Base-by-base conservation (phyloP, 78 protist species). In the Dictyostelium capitatum region DNA sequence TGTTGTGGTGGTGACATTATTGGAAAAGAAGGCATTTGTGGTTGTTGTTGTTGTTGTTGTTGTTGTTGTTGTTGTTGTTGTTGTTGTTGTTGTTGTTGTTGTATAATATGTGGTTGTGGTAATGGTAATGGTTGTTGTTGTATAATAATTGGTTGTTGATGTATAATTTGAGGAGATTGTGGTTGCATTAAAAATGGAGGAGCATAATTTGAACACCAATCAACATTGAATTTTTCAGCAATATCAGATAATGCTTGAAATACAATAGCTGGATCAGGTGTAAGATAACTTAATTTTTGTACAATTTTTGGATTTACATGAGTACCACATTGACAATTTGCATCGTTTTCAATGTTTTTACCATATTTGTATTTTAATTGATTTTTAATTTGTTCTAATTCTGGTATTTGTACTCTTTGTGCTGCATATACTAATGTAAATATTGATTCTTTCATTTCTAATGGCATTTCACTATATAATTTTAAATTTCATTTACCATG, bases 401-500 rank as follows among this genome's bases (percentile, higher is more conserved):
- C 95, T 81, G 89, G 89, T n/a, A 91, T 57, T 70, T 91, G 91
- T 10, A 91, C 12, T 77, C 95, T 82, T 32, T 82, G 95, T 54
- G 90, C 19, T 91, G 95, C 89, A 83, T 91, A 91, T n/a, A 91
- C 78, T 43, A 91, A 64, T 82, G 91, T 81, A 69, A 51, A 70
- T 19, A 91, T 83, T 50, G 95, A 41, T 78, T 91, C 95, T 57
- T 64, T 79, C 25, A 91, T 74, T 51, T 91, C 95, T 23, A 14
- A 7, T 78, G 95, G 95, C 41, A 82, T 78, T 41, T 80, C 82
- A 78, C 95, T 91, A 30, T 69, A 32, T n/a, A 20, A 9, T 57
- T 23, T 30, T 15, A 9, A 11, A 7, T 20, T 56, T n/a, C n/a
- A n/a, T n/a, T n/a, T n/a, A n/a, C n/a, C n/a, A n/a, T 80, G 4